Base-by-base conservation (phyloP, 139 green algal genomes). In the Chlamydomonas sphaeroides region DNA sequence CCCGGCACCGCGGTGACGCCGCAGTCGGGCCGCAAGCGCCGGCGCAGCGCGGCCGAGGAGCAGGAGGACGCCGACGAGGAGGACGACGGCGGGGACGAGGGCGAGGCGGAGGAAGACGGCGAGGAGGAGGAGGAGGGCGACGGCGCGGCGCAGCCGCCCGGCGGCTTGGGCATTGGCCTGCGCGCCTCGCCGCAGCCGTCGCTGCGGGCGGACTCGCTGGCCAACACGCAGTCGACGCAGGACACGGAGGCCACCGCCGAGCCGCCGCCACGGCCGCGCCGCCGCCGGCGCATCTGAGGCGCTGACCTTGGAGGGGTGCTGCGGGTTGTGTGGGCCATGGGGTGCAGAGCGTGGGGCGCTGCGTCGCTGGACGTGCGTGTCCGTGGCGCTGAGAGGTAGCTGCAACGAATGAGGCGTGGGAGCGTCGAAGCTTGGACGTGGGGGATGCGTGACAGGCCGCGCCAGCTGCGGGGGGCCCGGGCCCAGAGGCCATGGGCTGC, bases 251-350 rank as follows among this genome's bases (percentile, higher is more conserved):
- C 18, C 30, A 67, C 61, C 15, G 61, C 45, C 11, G 75, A 82
- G 33, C 75, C 75, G 42, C 75, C 75, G 48, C 69, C 69, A 7
- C 69, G 69, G 14, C 69, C 32, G 20, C 63, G 65, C 45, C 48
- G 69, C 2, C 69, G 69, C 5, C 69, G 69, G 4, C 65, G 65
- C 23, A 25, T 71, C 7, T 70, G 62, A 68, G 2, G 32, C 3
- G 62, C 32, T 53, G 45, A 10, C 10, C 11, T 14, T 10, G 45
- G 11, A 14, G 11, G 45, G 45, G 45, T 53, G 14, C 45, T 53
- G 45, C 11, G 45, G 45, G n/a, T n/a, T n/a, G n/a, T n/a, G n/a
- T n/a, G n/a, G n/a, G n/a, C n/a, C n/a, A n/a, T n/a, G n/a, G n/a
- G n/a, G n/a, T n/a, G n/a, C n/a, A n/a, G n/a, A n/a, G n/a, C n/a